Conservation (phyloP, 345 rosid species). For the Aurinia saxatilis region DNA sequence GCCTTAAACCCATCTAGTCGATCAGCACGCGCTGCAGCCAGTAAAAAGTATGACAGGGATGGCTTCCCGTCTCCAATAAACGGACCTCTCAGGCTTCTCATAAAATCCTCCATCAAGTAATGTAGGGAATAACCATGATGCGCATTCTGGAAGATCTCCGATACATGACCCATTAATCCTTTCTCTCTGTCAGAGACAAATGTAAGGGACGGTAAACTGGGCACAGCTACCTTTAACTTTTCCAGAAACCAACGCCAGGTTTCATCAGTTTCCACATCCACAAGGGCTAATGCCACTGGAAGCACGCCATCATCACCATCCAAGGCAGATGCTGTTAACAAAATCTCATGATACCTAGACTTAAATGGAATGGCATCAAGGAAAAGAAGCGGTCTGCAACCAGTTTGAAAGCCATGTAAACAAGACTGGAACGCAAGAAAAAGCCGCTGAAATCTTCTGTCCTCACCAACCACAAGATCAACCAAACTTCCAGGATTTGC, state of each 20-base stretch:
- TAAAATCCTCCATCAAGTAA: slow-evolving; percentile 68
- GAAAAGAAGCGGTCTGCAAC: slow-evolving; percentile 86
- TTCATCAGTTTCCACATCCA: slow-evolving; percentile 64
- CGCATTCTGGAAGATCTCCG: slow-evolving; percentile 58
- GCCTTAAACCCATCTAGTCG: slow-evolving; percentile 50
- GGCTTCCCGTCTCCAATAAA: slow-evolving; percentile 77
- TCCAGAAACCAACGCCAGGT: slow-evolving; percentile 86
- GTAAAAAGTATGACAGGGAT: slow-evolving; percentile 50
- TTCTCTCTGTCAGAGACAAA: slow-evolving; percentile 78
- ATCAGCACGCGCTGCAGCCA: slow-evolving; percentile 74
- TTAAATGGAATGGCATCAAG: slow-evolving; percentile 63
- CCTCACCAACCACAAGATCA: slow-evolving; percentile 46
- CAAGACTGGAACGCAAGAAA: slow-evolving; percentile 65
- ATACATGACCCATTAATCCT: slow-evolving; percentile 46
- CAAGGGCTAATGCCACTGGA: slow-evolving; percentile 76
- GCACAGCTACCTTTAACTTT: slow-evolving; percentile 52
- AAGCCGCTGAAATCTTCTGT: slow-evolving; percentile 62
- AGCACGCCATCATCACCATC: slow-evolving; percentile 77
- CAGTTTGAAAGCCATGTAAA: slow-evolving; percentile 57
- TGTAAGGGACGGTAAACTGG: slow-evolving; percentile 49
- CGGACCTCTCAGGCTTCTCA: slow-evolving; percentile 63
- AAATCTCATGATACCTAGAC: slow-evolving; percentile 70
- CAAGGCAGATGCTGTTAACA: slow-evolving; percentile 72
- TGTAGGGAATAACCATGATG: slow-evolving; percentile 67
- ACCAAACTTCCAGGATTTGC: slow-evolving; percentile 72